Evolutionary conservation across 1,139 yeast genomes (phyloP), one percentile per base, ranked within the genome.

Genomic region (Trichomonascaceae sp.): DNA sequence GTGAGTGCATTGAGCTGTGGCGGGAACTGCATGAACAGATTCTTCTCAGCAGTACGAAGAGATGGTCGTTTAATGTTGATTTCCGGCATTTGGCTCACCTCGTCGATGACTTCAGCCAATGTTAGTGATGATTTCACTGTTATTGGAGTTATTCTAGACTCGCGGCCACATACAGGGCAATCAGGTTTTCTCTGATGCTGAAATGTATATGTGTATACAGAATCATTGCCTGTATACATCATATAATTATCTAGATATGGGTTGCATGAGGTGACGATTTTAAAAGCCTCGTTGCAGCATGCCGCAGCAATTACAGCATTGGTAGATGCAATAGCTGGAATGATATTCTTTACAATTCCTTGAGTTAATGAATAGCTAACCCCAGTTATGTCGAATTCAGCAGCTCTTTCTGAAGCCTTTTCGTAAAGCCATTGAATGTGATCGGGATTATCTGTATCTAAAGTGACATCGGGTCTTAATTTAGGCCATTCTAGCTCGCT

Each of bases 291-390:
- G 62, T 86, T 87, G 65, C 96, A 87, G 67, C 96, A 88, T 13
- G 90, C 79, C 0, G 96, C 96, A 1, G 98, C 96, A 46, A 93
- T 82, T 39, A 93, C 79, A 2, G 98, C 96, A 68, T 93, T 93
- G 0, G 98, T 91, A 1, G 96, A 85, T 0, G 97, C 96, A 54
- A 91, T 87, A 1, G 97, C 93, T 0, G 99, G 99, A 22, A 93
- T 86, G 59, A 93, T 90, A 63, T 86, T 86, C 69, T 93, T 93
- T 51, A 90, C 90, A 48, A 93, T 95, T 0, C 98, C 98, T 55
- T 88, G 77, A 0, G 96, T 84, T 53, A 87, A 75, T 52, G 78
- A 74, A 58, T 80, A 78, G 0, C 95, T 85, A 15, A 93, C 88
- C 0, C 95, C 93, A 0, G 66, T 55, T 49, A 93, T 93, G 4